These are phyloP conservation scores for Yamadazyma diddensiae DNA, from an alignment of 1,139 yeast genomes.

Conservation along the genomic window DNA sequence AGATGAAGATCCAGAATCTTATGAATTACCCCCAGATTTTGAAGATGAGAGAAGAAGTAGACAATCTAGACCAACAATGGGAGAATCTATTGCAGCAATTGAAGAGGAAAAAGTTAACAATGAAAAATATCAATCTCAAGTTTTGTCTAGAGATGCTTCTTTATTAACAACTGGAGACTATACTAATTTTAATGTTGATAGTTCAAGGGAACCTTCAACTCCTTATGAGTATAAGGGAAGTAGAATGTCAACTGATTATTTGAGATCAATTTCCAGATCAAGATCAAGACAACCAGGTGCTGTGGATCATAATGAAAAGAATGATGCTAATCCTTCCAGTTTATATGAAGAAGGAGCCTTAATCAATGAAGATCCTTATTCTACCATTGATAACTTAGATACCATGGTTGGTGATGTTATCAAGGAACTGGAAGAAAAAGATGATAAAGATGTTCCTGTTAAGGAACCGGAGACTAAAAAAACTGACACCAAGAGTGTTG, in stretches of 20 bases:
- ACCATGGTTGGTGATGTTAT: constrained; percentile 39
- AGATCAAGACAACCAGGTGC: constrained; percentile 46
- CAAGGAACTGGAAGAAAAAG: constrained; percentile 2
- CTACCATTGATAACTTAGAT: constrained; percentile 38
- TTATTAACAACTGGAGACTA: constrained; percentile 50
- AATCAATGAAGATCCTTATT: constrained; percentile 46
- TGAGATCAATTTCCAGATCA: constrained; percentile 62
- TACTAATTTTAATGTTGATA: constrained; percentile 46
- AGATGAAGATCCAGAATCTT: constrained; percentile 37
- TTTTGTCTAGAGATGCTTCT: constrained; percentile 36
- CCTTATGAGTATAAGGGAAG: constrained; percentile 30
- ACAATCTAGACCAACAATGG: constrained; percentile 47
- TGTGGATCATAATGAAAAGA: constrained; percentile 38
- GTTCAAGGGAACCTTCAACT: constrained; percentile 22
- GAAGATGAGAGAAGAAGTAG: constrained; percentile 40
- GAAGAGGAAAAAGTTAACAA: constrained; percentile 26
- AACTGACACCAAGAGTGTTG: background rate
- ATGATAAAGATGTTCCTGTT: constrained; percentile 1
- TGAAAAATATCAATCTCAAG: constrained; percentile 14
- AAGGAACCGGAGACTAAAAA: background rate
- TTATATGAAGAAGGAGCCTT: constrained; percentile 46
- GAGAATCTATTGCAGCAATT: constrained; percentile 48
- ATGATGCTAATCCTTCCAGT: constrained; percentile 40
- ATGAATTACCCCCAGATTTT: constrained; percentile 45
- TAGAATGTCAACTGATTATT: constrained; percentile 42